Conservation (phyloP, 768 basidiomycete genomes). For the Tephrocybe rancida region DNA sequence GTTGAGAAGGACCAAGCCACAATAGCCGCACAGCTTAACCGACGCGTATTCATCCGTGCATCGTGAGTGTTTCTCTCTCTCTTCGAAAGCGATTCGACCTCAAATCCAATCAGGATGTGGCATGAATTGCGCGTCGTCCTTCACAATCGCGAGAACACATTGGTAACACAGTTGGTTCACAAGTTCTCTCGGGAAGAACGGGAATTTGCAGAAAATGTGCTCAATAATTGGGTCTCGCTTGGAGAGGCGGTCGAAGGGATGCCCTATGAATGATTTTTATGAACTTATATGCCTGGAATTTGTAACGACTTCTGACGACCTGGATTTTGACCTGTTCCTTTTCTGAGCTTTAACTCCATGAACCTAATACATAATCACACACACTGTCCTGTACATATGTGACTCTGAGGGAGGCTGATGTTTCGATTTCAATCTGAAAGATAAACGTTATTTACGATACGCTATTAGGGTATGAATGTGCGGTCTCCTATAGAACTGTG, state of each 20-base stretch:
- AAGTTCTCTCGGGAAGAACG: conserved; percentile 75
- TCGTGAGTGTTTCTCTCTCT: conserved; percentile 51
- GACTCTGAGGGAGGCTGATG: too few relatives aligned
- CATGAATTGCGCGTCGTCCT: conserved; percentile 92
- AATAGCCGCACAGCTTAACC: conserved; percentile 71
- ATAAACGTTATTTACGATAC: too few relatives aligned
- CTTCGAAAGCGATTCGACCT: background rate
- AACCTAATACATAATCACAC: too few relatives aligned
- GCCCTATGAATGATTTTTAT: conserved; percentile 69
- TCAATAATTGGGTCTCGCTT: conserved; percentile 76
- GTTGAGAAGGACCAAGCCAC: conserved; percentile 88
- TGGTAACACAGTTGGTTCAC: conserved; percentile 75
- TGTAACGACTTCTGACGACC: background rate
- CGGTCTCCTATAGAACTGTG: too few relatives aligned
- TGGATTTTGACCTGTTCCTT: too few relatives aligned
- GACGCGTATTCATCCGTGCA: conserved; percentile 86
- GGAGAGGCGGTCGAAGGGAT: conserved; percentile 73
- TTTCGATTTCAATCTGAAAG: too few relatives aligned
- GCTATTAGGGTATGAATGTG: too few relatives aligned
- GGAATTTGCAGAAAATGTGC: conserved; percentile 62
- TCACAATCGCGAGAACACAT: conserved; percentile 86
- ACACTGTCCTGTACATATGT: too few relatives aligned
- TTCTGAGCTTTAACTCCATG: too few relatives aligned
- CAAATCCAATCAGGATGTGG: conserved; percentile 72
- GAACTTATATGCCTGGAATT: background rate